These are phyloP conservation scores for Fonsecaea erecta DNA, from an alignment of 2,329 filamentous ascomycete species.

Conservation along the genomic window DNA sequence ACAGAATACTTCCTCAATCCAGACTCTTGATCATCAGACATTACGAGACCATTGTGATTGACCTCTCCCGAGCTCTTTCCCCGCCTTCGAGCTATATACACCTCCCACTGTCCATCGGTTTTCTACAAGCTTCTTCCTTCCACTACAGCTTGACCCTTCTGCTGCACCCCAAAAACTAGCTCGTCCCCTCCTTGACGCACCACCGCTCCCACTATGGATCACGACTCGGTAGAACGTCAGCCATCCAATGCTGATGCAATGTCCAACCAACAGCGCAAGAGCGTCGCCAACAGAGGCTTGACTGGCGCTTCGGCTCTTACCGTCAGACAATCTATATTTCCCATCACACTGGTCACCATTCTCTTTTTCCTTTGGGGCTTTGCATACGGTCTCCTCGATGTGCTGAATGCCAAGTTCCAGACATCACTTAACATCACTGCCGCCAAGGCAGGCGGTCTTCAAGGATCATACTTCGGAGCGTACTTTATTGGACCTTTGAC, in stretches of 20 bases:
- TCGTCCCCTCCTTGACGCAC: not conserved
- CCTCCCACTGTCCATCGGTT: not conserved
- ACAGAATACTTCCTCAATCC: conserved; percentile 1
- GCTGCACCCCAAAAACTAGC: not conserved
- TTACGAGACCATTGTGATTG: not conserved
- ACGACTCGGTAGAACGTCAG: conserved; percentile 35
- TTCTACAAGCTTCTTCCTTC: not conserved
- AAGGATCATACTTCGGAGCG: conserved; percentile 68
- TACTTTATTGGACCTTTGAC: conserved; percentile 60
- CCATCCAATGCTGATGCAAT: conserved; percentile 36
- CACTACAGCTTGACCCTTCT: not conserved
- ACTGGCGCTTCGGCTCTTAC: conserved; percentile 51
- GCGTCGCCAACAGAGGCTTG: conserved; percentile 36
- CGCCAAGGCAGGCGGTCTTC: conserved; percentile 64
- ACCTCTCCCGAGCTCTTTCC: not conserved
- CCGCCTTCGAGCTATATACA: conserved; percentile 14
- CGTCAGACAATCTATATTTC: conserved; percentile 50
- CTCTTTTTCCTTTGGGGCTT: conserved; percentile 62
- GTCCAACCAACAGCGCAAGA: conserved; percentile 31
- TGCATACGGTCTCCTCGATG: conserved; percentile 55
- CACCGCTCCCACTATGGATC: conserved; percentile 27
- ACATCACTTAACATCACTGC: conserved; percentile 60
- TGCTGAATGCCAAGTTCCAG: conserved; percentile 63
- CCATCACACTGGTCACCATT: conserved; percentile 52
- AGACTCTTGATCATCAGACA: conserved; percentile 2